Evolutionary conservation across 768 basidiomycete genomes (phyloP).

Genomic region (Tylopilus sp.): DNA sequence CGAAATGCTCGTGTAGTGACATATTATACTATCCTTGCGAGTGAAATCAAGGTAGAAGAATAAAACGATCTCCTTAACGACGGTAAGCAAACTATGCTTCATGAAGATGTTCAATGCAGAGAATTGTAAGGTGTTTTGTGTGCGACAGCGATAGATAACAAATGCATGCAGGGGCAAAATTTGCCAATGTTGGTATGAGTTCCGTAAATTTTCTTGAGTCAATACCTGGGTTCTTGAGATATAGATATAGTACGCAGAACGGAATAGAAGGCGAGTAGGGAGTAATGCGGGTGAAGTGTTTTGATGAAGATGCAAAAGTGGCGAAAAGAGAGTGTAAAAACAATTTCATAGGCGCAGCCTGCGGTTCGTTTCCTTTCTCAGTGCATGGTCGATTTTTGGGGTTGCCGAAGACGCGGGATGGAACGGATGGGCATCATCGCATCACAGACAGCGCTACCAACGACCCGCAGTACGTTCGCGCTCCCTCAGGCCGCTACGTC

Average conservation of each 20-base stretch:
- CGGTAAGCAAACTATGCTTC: conserved; percentile 19
- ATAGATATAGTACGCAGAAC: conserved; percentile 36
- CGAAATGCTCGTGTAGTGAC: conserved; percentile 4
- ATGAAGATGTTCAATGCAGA: conserved; percentile 28
- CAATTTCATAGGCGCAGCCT: conserved; percentile 24
- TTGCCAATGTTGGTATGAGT: conserved; percentile 31
- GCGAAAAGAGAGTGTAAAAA: conserved; percentile 11
- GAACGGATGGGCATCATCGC: not conserved
- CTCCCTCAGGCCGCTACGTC: conserved; percentile 59
- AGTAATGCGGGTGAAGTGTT: conserved; percentile 26
- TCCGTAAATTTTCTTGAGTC: conserved; percentile 32
- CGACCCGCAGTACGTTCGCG: conserved; percentile 34
- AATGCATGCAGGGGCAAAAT: conserved; percentile 29
- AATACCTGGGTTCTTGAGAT: conserved; percentile 32
- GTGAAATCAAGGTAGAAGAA: conserved; percentile 6
- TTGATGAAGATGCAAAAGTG: conserved; percentile 24
- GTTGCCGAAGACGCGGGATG: conserved; percentile 2
- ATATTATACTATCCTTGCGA: conserved; percentile 17
- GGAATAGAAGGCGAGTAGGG: conserved; percentile 27
- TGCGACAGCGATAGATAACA: conserved; percentile 33
- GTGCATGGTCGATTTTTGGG: conserved; percentile 11
- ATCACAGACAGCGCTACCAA: conserved; percentile 18
- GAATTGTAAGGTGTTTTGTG: conserved; percentile 20
- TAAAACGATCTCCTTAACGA: conserved; percentile 15
- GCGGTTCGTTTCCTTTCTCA: conserved; percentile 17